Evolutionary conservation across 192 early-diverging fungal genomes (phyloP).

Genomic region (Entomortierella lignicola): DNA sequence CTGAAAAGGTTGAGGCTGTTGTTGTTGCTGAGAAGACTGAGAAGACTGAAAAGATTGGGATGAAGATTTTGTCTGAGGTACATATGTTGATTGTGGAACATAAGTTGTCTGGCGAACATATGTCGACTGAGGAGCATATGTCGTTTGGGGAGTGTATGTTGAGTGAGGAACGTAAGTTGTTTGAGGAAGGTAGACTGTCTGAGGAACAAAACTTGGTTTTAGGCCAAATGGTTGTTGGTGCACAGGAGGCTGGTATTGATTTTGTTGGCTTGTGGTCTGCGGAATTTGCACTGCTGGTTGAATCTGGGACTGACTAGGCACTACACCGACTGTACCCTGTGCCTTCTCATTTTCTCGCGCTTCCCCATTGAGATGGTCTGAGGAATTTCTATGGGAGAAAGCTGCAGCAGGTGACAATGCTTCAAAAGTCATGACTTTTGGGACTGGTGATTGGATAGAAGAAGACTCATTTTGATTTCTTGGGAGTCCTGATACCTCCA

Average conservation of each 20-base stretch:
- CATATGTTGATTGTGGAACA: slow-evolving; percentile 25
- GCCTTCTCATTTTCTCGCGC: not conserved
- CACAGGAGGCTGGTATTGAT: not conserved
- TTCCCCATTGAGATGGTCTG: not conserved
- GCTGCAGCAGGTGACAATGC: not conserved
- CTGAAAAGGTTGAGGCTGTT: slow-evolving; percentile 7
- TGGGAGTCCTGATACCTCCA: too few species aligned
- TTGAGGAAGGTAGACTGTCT: slow-evolving; percentile 8
- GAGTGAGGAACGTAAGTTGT: slow-evolving; percentile 20
- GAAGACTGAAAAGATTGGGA: slow-evolving; percentile 9
- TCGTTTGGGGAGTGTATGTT: slow-evolving; percentile 14
- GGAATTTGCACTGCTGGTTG: slow-evolving; percentile 1
- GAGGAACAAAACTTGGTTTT: slow-evolving; percentile 1
- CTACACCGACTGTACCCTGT: not conserved
- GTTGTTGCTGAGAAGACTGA: slow-evolving; percentile 2
- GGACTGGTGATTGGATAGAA: too few species aligned
- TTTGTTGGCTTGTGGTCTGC: not conserved
- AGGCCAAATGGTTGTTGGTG: slow-evolving; percentile 8
- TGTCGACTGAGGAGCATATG: slow-evolving; percentile 22
- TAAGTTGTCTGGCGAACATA: slow-evolving; percentile 27
- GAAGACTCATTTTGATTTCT: too few species aligned
- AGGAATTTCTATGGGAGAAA: not conserved
- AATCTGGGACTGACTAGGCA: not conserved
- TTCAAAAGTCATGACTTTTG: too few species aligned
- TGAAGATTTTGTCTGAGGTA: slow-evolving; percentile 15